Conservation (phyloP, 1,139 yeast species). For the Blastobotrys serpentis region DNA sequence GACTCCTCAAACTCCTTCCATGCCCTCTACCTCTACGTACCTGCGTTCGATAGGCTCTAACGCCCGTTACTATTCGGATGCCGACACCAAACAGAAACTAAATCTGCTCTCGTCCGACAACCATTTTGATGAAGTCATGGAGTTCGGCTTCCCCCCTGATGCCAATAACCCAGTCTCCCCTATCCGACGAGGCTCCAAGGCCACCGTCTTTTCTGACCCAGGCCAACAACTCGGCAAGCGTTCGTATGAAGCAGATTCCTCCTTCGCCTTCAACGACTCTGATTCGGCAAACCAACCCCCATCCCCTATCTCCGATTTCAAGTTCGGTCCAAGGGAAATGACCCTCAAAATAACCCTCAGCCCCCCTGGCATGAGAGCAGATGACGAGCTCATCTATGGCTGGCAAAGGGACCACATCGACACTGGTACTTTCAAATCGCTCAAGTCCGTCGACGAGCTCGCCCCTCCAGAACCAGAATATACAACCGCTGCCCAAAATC, state of each 20-base stretch:
- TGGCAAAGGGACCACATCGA: slow-evolving; percentile 34
- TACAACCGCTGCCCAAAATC: slow-evolving; percentile 4
- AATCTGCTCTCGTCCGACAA: slow-evolving; percentile 26
- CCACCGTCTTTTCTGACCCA: slow-evolving; percentile 8
- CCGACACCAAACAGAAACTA: slow-evolving; percentile 28
- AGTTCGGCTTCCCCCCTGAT: slow-evolving; percentile 33
- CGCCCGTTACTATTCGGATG: slow-evolving; percentile 29
- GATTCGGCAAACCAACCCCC: slow-evolving; percentile 6
- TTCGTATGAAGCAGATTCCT: not conserved
- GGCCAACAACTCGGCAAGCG: not conserved
- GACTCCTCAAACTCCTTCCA: slow-evolving; percentile 1
- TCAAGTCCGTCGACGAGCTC: slow-evolving; percentile 16
- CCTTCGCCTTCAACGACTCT: slow-evolving; percentile 1
- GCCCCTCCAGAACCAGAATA: slow-evolving; percentile 14
- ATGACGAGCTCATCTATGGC: slow-evolving; percentile 34
- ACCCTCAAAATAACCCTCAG: slow-evolving; percentile 36
- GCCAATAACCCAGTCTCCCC: slow-evolving; percentile 14
- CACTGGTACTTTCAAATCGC: slow-evolving; percentile 21
- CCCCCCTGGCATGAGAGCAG: slow-evolving; percentile 36
- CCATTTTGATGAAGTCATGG: slow-evolving; percentile 33
- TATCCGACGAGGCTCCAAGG: slow-evolving; percentile 16
- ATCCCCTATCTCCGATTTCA: slow-evolving; percentile 11
- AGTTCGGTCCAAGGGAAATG: slow-evolving; percentile 31
- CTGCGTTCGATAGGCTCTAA: slow-evolving; percentile 12
- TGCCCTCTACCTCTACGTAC: slow-evolving; percentile 1